Conservation (phyloP, 2,329 filamentous ascomycete genomes). For the Talaromyces islandicus region DNA sequence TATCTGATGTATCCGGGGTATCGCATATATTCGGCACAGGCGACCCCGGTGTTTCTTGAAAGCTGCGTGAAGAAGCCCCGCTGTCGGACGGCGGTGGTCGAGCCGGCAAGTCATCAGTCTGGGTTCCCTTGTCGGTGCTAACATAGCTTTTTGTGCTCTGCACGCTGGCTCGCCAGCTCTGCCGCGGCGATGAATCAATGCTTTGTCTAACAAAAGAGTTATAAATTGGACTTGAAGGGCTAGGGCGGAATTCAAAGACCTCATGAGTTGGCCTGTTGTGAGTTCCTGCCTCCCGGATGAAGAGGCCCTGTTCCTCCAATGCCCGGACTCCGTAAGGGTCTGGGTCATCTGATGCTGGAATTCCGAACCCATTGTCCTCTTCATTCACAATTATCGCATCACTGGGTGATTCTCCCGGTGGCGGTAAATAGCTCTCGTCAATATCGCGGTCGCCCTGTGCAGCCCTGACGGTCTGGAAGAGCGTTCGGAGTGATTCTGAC, state of each 20-base stretch:
- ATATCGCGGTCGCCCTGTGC: constrained; percentile 77
- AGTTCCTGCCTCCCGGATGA: constrained; percentile 84
- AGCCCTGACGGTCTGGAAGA: constrained; percentile 79
- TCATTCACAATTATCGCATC: constrained; percentile 55
- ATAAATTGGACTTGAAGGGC: constrained; percentile 64
- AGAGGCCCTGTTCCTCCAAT: constrained; percentile 74
- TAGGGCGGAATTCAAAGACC: constrained; percentile 75
- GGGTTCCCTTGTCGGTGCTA: constrained; percentile 57
- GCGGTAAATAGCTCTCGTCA: constrained; percentile 61
- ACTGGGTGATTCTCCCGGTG: constrained; percentile 63
- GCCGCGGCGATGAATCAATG: constrained; percentile 54
- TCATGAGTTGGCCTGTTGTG: constrained; percentile 67
- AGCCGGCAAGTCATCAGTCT: constrained; percentile 54
- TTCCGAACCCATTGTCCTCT: constrained; percentile 58
- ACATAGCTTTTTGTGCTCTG: constrained; percentile 49
- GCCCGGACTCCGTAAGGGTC: constrained; percentile 90
- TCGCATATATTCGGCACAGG: constrained; percentile 18
- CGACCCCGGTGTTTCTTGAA: constrained; percentile 17
- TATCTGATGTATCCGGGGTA: constrained; percentile 15
- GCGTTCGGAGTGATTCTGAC: constrained; percentile 51
- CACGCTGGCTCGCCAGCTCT: constrained; percentile 67
- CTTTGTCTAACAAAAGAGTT: constrained; percentile 59
- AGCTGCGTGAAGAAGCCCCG: constrained; percentile 26
- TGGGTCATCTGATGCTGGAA: constrained; percentile 73
- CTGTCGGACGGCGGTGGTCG: constrained; percentile 29